Evolutionary conservation across 352 stramenopile genomes (phyloP).

Genomic region (Blastocystis sp.): DNA sequence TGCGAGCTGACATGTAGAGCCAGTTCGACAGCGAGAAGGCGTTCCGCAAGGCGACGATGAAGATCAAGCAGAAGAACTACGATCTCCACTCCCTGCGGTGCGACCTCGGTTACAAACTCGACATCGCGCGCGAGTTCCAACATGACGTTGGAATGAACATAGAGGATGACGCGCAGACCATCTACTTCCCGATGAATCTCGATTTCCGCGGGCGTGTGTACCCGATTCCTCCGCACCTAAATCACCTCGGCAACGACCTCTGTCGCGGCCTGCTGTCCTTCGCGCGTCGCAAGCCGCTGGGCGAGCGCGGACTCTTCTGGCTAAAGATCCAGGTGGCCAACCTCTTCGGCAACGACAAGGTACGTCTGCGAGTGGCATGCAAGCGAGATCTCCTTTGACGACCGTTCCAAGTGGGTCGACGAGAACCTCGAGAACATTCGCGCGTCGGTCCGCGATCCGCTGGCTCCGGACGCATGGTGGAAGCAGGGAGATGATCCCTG

Average conservation of each 20-base stretch:
- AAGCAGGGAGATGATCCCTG: conserved; percentile 90
- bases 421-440: conserved; percentile 83
- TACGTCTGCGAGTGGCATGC: not conserved
- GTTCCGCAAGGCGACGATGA: conserved; percentile 5
- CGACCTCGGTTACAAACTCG: conserved; percentile 84
- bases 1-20: conserved; percentile 65
- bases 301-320: conserved; percentile 84
- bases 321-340: conserved; percentile 91
- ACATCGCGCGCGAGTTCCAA: conserved; percentile 85
- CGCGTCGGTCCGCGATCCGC: conserved; percentile 74
- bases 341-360: conserved; percentile 64
- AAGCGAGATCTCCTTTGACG: conserved; percentile 83
- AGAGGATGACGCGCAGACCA: conserved; percentile 62
- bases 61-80: conserved; percentile 60
- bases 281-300: conserved; percentile 82
- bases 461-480: conserved; percentile 81
- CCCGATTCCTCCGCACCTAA: conserved; percentile 92
- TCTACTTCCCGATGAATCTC: conserved; percentile 99
- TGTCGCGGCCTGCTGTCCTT: conserved; percentile 88
- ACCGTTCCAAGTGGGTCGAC: conserved; percentile 83
- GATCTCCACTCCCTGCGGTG: conserved; percentile 85
- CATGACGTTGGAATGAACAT: conserved; percentile 67
- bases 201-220: conserved; percentile 96
- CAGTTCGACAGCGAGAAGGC: conserved; percentile 66
- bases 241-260: conserved; percentile 94